Percentiles rank a stretch among this genome's conserved stretches.
These are phyloP conservation scores for Tilletia indica DNA, from an alignment of 1,284 basidiomycete species.

Conservation along the genomic window DNA sequence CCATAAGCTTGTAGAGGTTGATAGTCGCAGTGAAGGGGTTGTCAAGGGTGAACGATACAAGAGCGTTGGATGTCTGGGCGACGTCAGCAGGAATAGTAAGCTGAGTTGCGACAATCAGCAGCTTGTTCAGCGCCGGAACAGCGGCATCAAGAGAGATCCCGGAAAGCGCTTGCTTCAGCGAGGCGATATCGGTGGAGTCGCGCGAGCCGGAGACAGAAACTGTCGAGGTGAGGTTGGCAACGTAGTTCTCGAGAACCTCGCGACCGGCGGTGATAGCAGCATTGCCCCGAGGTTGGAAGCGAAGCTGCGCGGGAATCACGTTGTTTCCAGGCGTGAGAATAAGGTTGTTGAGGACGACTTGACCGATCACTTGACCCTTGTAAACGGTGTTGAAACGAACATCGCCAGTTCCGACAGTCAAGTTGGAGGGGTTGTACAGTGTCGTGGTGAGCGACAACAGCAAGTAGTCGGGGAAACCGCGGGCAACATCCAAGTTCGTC, in stretches of 20 bases:
- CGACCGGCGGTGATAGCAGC: constrained; percentile 63
- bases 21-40: constrained; percentile 78
- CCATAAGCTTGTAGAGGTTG: constrained; percentile 66
- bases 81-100: not conserved
- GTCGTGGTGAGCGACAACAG: constrained; percentile 66
- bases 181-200: constrained; percentile 67
- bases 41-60: constrained; percentile 57
- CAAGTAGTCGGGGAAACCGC: constrained; percentile 69
- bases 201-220: constrained; percentile 66
- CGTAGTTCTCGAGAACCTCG: constrained; percentile 68
- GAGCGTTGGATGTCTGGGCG: constrained; percentile 41
- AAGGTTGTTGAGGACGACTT: constrained; percentile 62
- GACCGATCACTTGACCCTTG: constrained; percentile 65
- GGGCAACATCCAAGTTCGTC: constrained; percentile 68
- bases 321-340: constrained; percentile 38
- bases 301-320: constrained; percentile 61
- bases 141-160: constrained; percentile 66
- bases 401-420: constrained; percentile 70
- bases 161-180: constrained; percentile 68
- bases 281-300: constrained; percentile 66
- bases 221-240: constrained; percentile 67
- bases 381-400: constrained; percentile 67
- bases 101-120: constrained; percentile 61
- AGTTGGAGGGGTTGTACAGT: constrained; percentile 62
- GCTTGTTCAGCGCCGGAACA: constrained; percentile 69